A percentile compares a stretch with the other conserved stretches of the same genome.
Evolutionary conservation across 257 asterid genomes (phyloP).

Genomic region (Solanum pinnatisectum): DNA sequence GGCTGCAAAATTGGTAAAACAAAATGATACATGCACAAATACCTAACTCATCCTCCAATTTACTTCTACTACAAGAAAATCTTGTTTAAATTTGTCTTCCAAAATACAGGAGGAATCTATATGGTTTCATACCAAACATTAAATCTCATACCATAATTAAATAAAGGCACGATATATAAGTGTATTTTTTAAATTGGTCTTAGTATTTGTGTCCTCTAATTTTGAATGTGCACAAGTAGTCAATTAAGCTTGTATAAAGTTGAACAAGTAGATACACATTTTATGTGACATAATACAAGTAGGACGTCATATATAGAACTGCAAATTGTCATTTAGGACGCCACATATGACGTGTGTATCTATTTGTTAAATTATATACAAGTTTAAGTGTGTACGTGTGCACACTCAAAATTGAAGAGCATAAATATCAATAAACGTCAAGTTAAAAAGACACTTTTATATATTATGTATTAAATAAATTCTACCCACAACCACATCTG

Average conservation of each 20-base stretch:
- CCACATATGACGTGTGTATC: rapidly evolving
- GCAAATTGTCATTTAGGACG: too few relatives aligned
- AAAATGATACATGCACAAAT: constrained; percentile 4
- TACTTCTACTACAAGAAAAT: neutral
- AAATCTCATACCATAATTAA: too few relatives aligned
- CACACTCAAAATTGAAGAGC: rapidly evolving
- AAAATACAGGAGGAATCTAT: neutral
- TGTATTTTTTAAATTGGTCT: neutral
- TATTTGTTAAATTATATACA: too few relatives aligned
- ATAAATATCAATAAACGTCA: too few relatives aligned
- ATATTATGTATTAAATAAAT: too few relatives aligned
- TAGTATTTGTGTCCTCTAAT: rapidly evolving
- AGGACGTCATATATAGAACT: rapidly evolving
- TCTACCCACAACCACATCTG: too few relatives aligned
- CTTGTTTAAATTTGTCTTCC: neutral
- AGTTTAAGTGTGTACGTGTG: too few relatives aligned
- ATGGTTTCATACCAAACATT: neutral
- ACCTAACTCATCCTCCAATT: constrained; percentile 18
- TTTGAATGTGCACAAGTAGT: rapidly evolving
- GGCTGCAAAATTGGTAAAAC: neutral
- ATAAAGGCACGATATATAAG: too few relatives aligned
- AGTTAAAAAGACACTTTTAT: too few relatives aligned
- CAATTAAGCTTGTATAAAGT: too few relatives aligned
- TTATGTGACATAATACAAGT: too few relatives aligned
- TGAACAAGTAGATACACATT: too few relatives aligned